A percentile compares a stretch with the other conserved stretches of the same genome.
phyloP scores from a whole-genome alignment of 352 stramenopile species.

The Globisporangium nagaii region DNA sequence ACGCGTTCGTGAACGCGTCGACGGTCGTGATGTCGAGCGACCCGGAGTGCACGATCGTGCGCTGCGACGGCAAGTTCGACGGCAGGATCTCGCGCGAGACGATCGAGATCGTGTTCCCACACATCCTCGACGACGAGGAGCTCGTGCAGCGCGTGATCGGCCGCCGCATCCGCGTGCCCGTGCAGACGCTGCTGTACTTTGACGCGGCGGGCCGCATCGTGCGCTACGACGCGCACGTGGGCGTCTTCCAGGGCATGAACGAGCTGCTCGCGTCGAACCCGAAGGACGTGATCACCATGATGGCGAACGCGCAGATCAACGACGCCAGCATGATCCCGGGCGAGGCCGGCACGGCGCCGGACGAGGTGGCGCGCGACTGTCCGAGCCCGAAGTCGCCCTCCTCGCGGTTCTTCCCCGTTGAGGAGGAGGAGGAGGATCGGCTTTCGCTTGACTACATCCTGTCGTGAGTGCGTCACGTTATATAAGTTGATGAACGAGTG shows the following conservation, averaged over 20 bases:
- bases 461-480: too few species aligned
- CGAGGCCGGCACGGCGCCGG: not conserved
- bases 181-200: slow-evolving; percentile 1
- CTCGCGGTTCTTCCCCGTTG: not conserved
- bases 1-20: not conserved
- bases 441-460: slow-evolving; percentile 4
- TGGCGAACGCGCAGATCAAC: slow-evolving; percentile 4
- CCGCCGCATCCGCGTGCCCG: not conserved
- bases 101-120: slow-evolving; percentile 15
- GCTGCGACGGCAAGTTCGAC: slow-evolving; percentile 4
- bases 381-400: not conserved
- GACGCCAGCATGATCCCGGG: slow-evolving; percentile 1
- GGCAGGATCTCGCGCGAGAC: not conserved
- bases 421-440: not conserved
- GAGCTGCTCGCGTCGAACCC: not conserved
- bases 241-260: slow-evolving; percentile 2
- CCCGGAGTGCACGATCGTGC: slow-evolving; percentile 2
- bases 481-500: too few species aligned
- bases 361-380: not conserved
- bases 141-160: slow-evolving; percentile 11
- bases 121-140: slow-evolving; percentile 9
- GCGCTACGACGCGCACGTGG: slow-evolving; percentile 3
- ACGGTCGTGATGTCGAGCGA: not conserved
- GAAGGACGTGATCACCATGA: slow-evolving; percentile 6
- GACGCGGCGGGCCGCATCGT: not conserved